phyloP scores from a whole-genome alignment of 208 protist genomes.

The Plasmodiophora brassicae region DNA sequence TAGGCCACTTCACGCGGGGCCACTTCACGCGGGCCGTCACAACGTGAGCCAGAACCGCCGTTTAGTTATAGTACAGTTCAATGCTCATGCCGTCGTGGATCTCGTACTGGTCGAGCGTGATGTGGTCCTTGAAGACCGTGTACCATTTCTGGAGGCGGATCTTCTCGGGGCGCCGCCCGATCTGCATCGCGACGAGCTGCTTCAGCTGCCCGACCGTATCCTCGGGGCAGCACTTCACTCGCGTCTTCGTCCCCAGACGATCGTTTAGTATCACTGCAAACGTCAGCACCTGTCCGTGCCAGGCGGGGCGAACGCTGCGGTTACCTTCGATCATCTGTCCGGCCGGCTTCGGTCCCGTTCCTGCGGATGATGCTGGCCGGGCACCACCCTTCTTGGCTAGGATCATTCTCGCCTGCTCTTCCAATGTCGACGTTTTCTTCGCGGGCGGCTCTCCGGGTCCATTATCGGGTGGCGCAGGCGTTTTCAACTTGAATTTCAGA shows the following conservation, averaged over 20 bases:
- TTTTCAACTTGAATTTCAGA: slow-evolving; percentile 24
- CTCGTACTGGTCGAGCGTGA: slow-evolving; percentile 74
- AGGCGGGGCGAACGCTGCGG: neutral
- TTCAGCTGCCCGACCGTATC: slow-evolving; percentile 75
- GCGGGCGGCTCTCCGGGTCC: neutral
- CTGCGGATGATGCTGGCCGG: neutral
- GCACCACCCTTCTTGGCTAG: neutral
- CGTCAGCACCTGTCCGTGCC: slow-evolving; percentile 45
- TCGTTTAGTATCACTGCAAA: slow-evolving; percentile 72
- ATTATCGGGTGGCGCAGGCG: neutral
- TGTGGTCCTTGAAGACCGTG: slow-evolving; percentile 71
- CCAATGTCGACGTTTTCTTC: neutral
- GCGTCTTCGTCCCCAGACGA: slow-evolving; percentile 65
- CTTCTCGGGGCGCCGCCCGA: slow-evolving; percentile 67
- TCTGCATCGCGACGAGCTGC: slow-evolving; percentile 68
- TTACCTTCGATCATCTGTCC: slow-evolving; percentile 3
- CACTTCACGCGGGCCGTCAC: too few species aligned
- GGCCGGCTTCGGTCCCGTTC: neutral
- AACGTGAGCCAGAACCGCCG: too few species aligned
- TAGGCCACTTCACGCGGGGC: too few species aligned
- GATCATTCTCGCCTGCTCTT: neutral
- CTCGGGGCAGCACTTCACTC: slow-evolving; percentile 66
- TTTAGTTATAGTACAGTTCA: slow-evolving; percentile 75
- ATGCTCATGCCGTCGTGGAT: slow-evolving; percentile 72
- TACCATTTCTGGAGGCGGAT: slow-evolving; percentile 72